Base-by-base conservation (phyloP, 73 alveolate genomes). In the Uronychia binucleata region DNA sequence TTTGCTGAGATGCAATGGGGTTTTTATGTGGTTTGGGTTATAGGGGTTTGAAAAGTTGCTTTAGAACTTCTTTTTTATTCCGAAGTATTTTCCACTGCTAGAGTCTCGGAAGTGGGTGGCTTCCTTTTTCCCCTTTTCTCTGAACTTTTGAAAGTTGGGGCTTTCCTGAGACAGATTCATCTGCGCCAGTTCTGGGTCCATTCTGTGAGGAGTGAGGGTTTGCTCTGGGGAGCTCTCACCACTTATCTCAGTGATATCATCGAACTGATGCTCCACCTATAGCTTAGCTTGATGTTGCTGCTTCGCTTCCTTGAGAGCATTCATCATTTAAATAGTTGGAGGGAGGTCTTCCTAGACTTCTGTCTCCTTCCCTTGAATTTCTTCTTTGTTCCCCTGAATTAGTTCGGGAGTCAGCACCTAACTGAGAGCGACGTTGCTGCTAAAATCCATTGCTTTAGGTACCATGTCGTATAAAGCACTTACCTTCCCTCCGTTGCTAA, bases 171-270 rank as follows among this genome's bases (percentile, higher is more conserved):
- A n/a, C n/a, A n/a, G n/a, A n/a, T 46, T 46, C n/a, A 5, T 46
- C 19, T 46, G 19, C 19, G 67, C 19, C 19, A 11, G 5, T 46
- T 46, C 5, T 5, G 5, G 67, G 67, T 46, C 67, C 19, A 5
- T 46, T 11, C 5, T 46, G 67, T 46, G 67, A 46, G 67, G 67
- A 46, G 67, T 46, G n/a, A 46, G 19, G 5, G 67, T 46, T 11
- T 46, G 67, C 67, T 46, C 67, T 46, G 67, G 67, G 5, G 67
- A 46, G 67, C 67, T 46, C 19, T 46, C 67, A 46, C 67, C 67
- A 46, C 67, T 46, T 11, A 46, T 46, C 19, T 46, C 67, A 19
- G 67, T 46, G 19, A 46, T 46, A 46, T 46, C 67, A 19, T 46
- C 67, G 67, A 46, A 46, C 67, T 46, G n/a, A 46, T 5, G 19